A percentile compares a stretch with the other conserved stretches of the same genome.
These are phyloP conservation scores for Cryptococcus depauperatus DNA, from an alignment of 1,284 basidiomycete genomes.

Conservation along the genomic window DNA sequence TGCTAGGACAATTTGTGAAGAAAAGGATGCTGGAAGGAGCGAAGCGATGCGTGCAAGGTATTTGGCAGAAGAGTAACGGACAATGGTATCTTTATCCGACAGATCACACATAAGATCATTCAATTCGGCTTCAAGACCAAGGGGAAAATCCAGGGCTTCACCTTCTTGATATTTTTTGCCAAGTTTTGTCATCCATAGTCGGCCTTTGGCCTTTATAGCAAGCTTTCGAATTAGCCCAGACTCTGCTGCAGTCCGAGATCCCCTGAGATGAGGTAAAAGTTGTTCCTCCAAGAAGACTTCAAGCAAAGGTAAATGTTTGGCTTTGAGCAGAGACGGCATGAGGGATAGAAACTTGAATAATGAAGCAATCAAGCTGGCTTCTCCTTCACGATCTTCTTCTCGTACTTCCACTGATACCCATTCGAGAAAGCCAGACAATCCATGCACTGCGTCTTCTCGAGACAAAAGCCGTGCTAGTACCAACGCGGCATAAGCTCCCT, in stretches of 20 bases:
- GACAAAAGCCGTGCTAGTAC: constrained; percentile 41
- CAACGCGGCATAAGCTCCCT: constrained; percentile 40
- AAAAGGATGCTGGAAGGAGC: constrained; percentile 65
- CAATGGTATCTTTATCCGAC: constrained; percentile 86
- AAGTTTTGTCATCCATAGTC: constrained; percentile 40
- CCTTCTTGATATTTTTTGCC: constrained; percentile 20
- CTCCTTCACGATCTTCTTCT: constrained; percentile 33
- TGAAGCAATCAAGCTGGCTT: constrained; percentile 30
- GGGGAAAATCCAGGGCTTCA: constrained; percentile 64
- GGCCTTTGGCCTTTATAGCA: constrained; percentile 38
- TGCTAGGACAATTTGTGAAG: constrained; percentile 71
- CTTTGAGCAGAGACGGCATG: constrained; percentile 30
- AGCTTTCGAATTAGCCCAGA: constrained; percentile 41
- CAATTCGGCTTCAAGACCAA: constrained; percentile 67
- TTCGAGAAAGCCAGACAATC: constrained; percentile 30
- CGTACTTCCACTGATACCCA: constrained; percentile 30
- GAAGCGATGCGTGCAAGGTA: constrained; percentile 79
- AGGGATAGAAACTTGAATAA: constrained; percentile 35
- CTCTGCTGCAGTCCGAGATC: constrained; percentile 30
- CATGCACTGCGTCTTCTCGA: constrained; percentile 32
- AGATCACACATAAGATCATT: constrained; percentile 66
- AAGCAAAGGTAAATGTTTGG: constrained; percentile 30
- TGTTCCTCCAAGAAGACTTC: constrained; percentile 21
- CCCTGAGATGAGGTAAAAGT: constrained; percentile 34
- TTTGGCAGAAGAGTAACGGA: constrained; percentile 92